Evolutionary conservation across 192 early-diverging fungal species (phyloP), one percentile per base, ranked within the genome.

Genomic region (Podila verticillata): DNA sequence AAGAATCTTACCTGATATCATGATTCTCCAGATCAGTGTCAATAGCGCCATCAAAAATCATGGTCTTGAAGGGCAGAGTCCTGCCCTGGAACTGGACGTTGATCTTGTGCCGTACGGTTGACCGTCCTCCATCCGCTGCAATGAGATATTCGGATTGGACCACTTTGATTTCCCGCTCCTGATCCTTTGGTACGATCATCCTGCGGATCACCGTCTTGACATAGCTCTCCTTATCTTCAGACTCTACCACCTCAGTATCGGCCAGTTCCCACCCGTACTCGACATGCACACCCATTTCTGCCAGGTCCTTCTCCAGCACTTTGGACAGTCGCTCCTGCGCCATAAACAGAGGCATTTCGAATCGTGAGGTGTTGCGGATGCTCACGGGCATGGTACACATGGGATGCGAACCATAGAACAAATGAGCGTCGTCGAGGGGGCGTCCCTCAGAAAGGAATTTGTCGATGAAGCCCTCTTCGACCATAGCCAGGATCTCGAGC

Each of bases 221-320:
- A 8, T 6, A n/a, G 20, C 24, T 29, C 13, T 57, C 57, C 5
- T 58, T 47, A 3, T 19, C 28, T 20, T 6, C 31, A 19, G 28
- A 19, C 0, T 59, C 58, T 13, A 80, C 48, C 28, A 72, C 77
- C 22, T 72, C 72, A 7, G 77, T 80, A 44, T 68, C 69, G 56
- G 65, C 6, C 0, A 80, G 57, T 44, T 80, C 77, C 77, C 77
- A 80, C 17, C 77, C 77, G 30, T 60, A 56, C 26, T 80, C 66
- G 32, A 84, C 63, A 49, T 67, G 47, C 1, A 70, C 77, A 1
- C 82, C 82, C 19, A 67, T 8, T 47, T 80, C 49, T 4, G 26
- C 56, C 28, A 74, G 34, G 32, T 64, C 63, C 9, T 63, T 59
- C 5, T 30, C 26, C 65, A 74, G 47, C 49, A 79, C 68, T 30